Conservation (phyloP, 495 filamentous ascomycete species). For the Achaetomiella virescens region DNA sequence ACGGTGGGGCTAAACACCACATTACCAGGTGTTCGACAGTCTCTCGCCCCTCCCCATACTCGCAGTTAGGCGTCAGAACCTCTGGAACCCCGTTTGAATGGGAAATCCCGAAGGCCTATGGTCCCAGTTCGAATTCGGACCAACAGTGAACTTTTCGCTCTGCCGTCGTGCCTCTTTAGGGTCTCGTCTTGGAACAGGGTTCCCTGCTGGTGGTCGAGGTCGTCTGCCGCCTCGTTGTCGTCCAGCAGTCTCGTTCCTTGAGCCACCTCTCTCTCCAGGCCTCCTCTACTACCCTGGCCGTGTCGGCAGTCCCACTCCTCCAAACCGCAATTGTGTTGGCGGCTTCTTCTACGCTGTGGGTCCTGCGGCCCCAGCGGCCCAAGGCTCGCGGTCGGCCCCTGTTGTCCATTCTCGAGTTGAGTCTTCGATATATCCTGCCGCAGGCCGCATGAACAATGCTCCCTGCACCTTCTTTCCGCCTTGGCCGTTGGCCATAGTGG, state of each 20-base stretch:
- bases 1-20: too few species aligned
- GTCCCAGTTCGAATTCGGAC: conserved; percentile 6
- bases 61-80: background rate
- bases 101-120: conserved; percentile 7
- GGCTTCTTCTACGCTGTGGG: background rate
- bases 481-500: too few species aligned
- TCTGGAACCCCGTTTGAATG: conserved; percentile 2
- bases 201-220: background rate
- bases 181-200: background rate
- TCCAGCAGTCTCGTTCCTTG: background rate
- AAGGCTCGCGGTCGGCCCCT: background rate
- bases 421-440: too few species aligned
- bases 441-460: too few species aligned
- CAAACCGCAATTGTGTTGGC: background rate
- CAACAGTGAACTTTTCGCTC: background rate
- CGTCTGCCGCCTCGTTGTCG: background rate
- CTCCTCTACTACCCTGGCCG: background rate
- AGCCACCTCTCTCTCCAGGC: background rate
- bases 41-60: conserved; percentile 7
- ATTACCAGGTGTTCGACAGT: conserved; percentile 12
- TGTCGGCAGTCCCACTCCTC: background rate
- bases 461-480: too few species aligned
- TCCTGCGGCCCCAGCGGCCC: background rate
- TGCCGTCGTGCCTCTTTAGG: background rate
- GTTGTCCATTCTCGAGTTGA: too few species aligned